phyloP scores from a whole-genome alignment of 2,329 filamentous ascomycete species.

The Nemania serpens region DNA sequence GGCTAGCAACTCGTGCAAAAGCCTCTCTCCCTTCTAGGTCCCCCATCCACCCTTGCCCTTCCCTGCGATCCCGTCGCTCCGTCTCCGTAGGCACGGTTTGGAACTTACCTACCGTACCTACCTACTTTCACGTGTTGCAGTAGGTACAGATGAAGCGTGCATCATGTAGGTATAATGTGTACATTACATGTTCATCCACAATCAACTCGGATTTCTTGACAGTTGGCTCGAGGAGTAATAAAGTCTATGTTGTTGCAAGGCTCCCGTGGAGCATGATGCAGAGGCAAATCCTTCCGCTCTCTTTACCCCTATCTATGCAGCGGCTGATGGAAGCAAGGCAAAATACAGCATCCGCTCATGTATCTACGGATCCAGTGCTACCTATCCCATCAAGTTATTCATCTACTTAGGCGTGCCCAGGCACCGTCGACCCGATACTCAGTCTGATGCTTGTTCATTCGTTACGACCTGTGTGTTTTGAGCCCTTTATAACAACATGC shows the following conservation, averaged over 20 bases:
- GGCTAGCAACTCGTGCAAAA: constrained; percentile 6
- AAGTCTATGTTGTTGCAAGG: not conserved
- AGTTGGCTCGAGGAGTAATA: not conserved
- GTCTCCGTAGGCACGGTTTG: not conserved
- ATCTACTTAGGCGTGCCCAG: not conserved
- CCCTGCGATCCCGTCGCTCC: constrained; percentile 12
- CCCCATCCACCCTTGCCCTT: not conserved
- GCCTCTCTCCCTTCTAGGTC: not conserved
- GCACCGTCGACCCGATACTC: constrained; percentile 7
- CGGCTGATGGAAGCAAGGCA: constrained; percentile 10
- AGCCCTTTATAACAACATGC: not conserved
- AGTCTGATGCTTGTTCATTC: constrained; percentile 12
- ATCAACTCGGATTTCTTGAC: not conserved
- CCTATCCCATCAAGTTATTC: not conserved
- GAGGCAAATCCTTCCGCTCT: constrained; percentile 12
- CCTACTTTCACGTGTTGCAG: constrained; percentile 14
- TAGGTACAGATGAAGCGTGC: constrained; percentile 3
- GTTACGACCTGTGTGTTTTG: constrained; percentile 15
- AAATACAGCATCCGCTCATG: not conserved
- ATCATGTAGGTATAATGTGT: constrained; percentile 2
- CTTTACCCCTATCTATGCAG: constrained; percentile 17
- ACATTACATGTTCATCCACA: not conserved
- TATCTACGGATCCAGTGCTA: not conserved
- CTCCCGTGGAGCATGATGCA: constrained; percentile 9
- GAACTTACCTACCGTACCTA: not conserved